Evolutionary conservation across 352 stramenopile species (phyloP).

Genomic region (Phytophthora citrophthora): DNA sequence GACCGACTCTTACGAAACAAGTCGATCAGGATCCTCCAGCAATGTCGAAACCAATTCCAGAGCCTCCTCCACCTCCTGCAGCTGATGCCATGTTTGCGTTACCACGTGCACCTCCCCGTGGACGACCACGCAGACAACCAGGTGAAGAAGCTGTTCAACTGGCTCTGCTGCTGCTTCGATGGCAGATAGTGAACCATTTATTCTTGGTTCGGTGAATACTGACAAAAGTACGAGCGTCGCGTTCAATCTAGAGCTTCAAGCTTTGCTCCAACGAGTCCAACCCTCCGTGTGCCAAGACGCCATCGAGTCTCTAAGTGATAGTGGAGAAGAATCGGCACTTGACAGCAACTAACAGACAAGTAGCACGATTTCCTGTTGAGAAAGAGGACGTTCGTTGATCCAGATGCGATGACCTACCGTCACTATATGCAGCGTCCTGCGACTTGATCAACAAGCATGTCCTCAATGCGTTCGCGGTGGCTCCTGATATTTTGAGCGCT

Average conservation of each 20-base stretch:
- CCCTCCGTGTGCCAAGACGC: slow-evolving; percentile 1
- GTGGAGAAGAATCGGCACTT: background rate
- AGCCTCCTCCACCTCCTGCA: slow-evolving; percentile 7
- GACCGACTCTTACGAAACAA: slow-evolving; percentile 43
- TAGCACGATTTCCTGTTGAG: too few relatives aligned
- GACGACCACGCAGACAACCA: slow-evolving; percentile 7
- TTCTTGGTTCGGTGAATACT: background rate
- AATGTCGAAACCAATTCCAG: background rate
- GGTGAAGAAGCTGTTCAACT: too few relatives aligned
- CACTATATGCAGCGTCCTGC: too few relatives aligned
- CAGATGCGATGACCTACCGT: too few relatives aligned
- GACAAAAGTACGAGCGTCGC: background rate
- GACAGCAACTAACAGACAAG: background rate
- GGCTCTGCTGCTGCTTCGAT: background rate
- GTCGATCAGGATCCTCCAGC: slow-evolving; percentile 43
- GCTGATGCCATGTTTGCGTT: slow-evolving; percentile 23
- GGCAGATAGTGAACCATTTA: background rate
- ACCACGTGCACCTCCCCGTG: slow-evolving; percentile 18
- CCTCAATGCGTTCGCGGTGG: slow-evolving; percentile 48
- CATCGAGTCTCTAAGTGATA: slow-evolving; percentile 16
- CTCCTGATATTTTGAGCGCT: slow-evolving; percentile 40
- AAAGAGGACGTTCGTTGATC: too few relatives aligned
- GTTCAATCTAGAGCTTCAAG: slow-evolving; percentile 25
- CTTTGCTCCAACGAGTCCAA: slow-evolving; percentile 28
- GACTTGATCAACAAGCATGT: slow-evolving; percentile 31